Percentiles rank a stretch among this genome's conserved stretches.
These are phyloP conservation scores for Termitomyces sp. DNA, from an alignment of 768 basidiomycete genomes.

Conservation along the genomic window DNA sequence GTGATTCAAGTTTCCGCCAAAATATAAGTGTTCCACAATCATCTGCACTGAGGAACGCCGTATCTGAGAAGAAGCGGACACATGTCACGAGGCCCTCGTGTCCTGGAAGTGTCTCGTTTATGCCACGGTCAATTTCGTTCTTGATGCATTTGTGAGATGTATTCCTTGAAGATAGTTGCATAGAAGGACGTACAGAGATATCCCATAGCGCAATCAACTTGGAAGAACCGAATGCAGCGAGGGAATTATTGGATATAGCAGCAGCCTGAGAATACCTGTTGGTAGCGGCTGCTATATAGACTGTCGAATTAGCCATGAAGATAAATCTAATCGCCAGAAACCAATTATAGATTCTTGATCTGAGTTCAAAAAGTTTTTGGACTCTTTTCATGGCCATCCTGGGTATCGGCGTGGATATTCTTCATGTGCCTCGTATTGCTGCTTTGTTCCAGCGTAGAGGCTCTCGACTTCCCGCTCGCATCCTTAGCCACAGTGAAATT, in stretches of 20 bases:
- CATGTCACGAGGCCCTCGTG: constrained; percentile 76
- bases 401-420: constrained; percentile 75
- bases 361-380: constrained; percentile 9
- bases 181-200: constrained; percentile 29
- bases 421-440: constrained; percentile 64
- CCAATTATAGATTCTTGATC: constrained; percentile 3
- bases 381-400: constrained; percentile 50
- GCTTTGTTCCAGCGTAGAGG: constrained; percentile 49
- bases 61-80: constrained; percentile 59
- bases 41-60: constrained; percentile 68
- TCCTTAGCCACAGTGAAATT: constrained; percentile 54
- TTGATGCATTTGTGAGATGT: constrained; percentile 23
- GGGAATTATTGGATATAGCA: constrained; percentile 40
- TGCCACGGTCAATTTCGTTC: constrained; percentile 49
- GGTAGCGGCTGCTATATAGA: constrained; percentile 44
- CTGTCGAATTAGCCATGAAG: constrained; percentile 27
- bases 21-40: constrained; percentile 63
- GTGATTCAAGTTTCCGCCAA: constrained; percentile 51
- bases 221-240: constrained; percentile 46
- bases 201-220: constrained; percentile 46
- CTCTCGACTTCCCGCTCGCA: constrained; percentile 50
- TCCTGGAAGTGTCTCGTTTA: constrained; percentile 69
- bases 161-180: background rate
- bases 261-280: constrained; percentile 50
- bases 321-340: constrained; percentile 7